Percentiles rank a stretch among this genome's conserved stretches.
These are phyloP conservation scores for Clarireedia homoeocarpa DNA, from an alignment of 2,329 filamentous ascomycete species.

Conservation along the genomic window DNA sequence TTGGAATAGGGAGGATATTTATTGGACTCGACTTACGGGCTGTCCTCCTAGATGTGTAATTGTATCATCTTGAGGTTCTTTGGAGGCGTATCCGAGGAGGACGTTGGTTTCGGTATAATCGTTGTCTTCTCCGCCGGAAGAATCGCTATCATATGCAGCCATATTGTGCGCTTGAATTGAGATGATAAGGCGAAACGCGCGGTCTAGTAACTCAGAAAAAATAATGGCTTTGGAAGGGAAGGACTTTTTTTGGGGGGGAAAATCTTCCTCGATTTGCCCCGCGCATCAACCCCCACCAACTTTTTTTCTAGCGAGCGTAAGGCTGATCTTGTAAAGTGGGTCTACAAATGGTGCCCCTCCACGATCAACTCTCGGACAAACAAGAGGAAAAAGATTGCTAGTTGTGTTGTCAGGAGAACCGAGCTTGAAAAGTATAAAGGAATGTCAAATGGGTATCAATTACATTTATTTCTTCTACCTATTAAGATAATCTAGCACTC, in stretches of 20 bases:
- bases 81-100: conserved; percentile 80
- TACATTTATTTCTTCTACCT: background rate
- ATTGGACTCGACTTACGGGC: conserved; percentile 54
- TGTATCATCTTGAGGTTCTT: conserved; percentile 64
- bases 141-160: conserved; percentile 81
- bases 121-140: conserved; percentile 59
- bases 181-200: background rate
- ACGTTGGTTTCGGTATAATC: conserved; percentile 77
- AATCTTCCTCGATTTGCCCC: conserved; percentile 5
- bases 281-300: conserved; percentile 5
- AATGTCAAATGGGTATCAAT: background rate
- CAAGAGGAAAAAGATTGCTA: no score
- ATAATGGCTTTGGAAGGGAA: background rate
- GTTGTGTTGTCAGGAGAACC: no score
- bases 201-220: background rate
- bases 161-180: conserved; percentile 34
- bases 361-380: no score
- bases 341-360: background rate
- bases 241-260: background rate
- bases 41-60: conserved; percentile 83
- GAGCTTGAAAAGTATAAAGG: background rate
- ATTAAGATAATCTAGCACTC: background rate
- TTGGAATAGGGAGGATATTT: background rate
- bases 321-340: conserved; percentile 11
- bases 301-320: conserved; percentile 15